These are phyloP conservation scores for Boletus sp. DNA, from an alignment of 768 basidiomycete genomes.

Conservation along the genomic window DNA sequence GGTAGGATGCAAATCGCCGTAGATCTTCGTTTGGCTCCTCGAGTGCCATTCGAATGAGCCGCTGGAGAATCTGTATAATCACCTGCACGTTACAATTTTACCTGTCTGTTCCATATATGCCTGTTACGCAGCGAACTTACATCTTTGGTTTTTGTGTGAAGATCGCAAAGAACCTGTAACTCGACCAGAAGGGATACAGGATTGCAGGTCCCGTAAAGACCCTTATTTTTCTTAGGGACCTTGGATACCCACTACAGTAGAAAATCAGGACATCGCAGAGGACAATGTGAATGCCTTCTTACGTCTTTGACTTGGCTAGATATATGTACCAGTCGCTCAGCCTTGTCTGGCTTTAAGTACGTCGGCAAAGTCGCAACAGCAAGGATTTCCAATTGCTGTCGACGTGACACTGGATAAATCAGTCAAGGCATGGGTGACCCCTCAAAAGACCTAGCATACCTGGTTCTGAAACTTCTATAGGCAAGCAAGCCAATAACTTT, in stretches of 20 bases:
- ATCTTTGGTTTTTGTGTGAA: slow-evolving; percentile 7
- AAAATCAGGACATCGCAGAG: slow-evolving; percentile 1
- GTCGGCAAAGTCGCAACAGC: slow-evolving; percentile 23
- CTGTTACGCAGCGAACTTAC: slow-evolving; percentile 11
- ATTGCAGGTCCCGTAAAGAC: slow-evolving; percentile 6
- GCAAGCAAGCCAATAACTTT: slow-evolving; percentile 9
- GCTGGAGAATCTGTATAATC: slow-evolving; percentile 23
- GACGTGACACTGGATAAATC: slow-evolving; percentile 17
- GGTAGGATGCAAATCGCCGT: slow-evolving; percentile 47
- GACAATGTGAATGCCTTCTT: neutral
- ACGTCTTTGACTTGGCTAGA: slow-evolving; percentile 24
- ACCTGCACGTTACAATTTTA: slow-evolving; percentile 11
- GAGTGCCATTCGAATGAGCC: slow-evolving; percentile 40
- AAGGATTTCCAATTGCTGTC: slow-evolving; percentile 22
- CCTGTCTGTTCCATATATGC: neutral
- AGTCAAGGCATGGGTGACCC: neutral
- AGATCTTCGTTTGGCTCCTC: slow-evolving; percentile 36
- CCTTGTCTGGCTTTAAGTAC: slow-evolving; percentile 2
- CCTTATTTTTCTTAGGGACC: neutral
- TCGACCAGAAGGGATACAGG: slow-evolving; percentile 26
- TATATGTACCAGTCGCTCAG: slow-evolving; percentile 10
- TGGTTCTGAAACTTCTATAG: neutral
- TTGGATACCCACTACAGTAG: slow-evolving; percentile 16
- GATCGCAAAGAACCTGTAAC: slow-evolving; percentile 19
- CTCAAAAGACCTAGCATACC: slow-evolving; percentile 7